Base-by-base conservation (phyloP, 2,329 filamentous ascomycete species). In the Xylaria sp. region DNA sequence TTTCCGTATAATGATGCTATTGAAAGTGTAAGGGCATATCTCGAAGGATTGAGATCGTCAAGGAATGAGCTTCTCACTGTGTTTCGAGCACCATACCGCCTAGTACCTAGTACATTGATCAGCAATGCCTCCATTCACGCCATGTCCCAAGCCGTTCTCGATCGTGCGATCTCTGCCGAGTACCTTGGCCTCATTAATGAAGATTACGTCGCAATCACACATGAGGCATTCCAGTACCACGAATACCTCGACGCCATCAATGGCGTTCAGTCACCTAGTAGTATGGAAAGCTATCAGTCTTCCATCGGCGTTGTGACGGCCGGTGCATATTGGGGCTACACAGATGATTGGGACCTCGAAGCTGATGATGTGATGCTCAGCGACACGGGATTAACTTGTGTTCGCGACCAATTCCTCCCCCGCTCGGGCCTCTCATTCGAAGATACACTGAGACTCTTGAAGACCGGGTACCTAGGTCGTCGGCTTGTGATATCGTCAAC, bases 1-100 rank as follows among this genome's bases (percentile, higher is more conserved):
- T 63, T 63, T 37, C 51, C 60, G 13, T 57, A 63, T 31, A 57
- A 63, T 28, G 4, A 63, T 9, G 51, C 61, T 46, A 39, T 57
- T 9, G 51, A 56, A 2, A 63, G 50, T n/a, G 28, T 28, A 18
- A 48, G 51, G n/a, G 28, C 41, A 3, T 63, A 37, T 23, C 15
- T 63, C 4, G 25, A 55, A 9, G 34, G 20, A 8, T 18, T 51
- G 23, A 15, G 39, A 1, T 54, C 34, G 10, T 52, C 25, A 20
- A 55, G 60, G 23, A 34, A 37, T n/a, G 20, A 63, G 37, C 51
- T 63, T 20, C 6, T 50, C 18, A 37, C 9, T 1, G 12, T 37
- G 12, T 37, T 60, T 20, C 41, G 44, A 60, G 41, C 57, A 15
- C 41, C 23, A 34, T 48, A 50, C 13, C 41, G 41, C 25, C 15